phyloP scores from a whole-genome alignment of 371 early-diverging fungal genomes.

The Apophysomyces elegans region DNA sequence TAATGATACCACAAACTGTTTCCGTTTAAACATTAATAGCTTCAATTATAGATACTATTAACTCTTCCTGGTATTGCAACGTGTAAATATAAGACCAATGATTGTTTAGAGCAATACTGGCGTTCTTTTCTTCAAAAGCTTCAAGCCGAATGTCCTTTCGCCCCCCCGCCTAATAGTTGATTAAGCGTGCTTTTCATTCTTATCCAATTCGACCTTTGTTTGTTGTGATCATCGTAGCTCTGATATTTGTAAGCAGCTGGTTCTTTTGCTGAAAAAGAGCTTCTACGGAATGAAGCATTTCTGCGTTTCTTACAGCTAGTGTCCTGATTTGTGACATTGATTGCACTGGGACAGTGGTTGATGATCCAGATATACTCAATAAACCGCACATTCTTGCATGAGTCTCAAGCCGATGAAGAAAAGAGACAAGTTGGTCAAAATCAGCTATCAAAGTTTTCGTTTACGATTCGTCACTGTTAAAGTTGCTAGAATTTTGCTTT shows the following conservation, averaged over 20 bases:
- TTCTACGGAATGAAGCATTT: conserved; percentile 46
- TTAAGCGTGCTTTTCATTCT: too few relatives aligned
- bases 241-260: conserved; percentile 41
- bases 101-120: too few relatives aligned
- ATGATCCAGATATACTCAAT: conserved; percentile 45
- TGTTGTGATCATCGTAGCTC: conserved; percentile 43
- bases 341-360: conserved; percentile 19
- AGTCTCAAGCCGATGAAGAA: conserved; percentile 37
- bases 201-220: too few relatives aligned
- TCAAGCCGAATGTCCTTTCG: too few relatives aligned
- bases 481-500: neutral
- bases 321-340: conserved; percentile 29
- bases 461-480: neutral
- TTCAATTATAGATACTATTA: too few relatives aligned
- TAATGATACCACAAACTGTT: too few relatives aligned
- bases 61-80: too few relatives aligned
- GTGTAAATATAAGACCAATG: too few relatives aligned
- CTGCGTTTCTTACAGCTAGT: conserved; percentile 47
- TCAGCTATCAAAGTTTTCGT: conserved; percentile 31
- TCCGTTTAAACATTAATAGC: too few relatives aligned
- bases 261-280: conserved; percentile 46
- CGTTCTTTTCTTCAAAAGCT: too few relatives aligned
- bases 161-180: too few relatives aligned
- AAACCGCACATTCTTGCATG: conserved; percentile 47
- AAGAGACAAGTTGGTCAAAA: conserved; percentile 36